A percentile compares a stretch with the other conserved stretches of the same genome.
These are phyloP conservation scores for Cochlearia excelsa DNA, from an alignment of 345 rosid species.

Conservation along the genomic window DNA sequence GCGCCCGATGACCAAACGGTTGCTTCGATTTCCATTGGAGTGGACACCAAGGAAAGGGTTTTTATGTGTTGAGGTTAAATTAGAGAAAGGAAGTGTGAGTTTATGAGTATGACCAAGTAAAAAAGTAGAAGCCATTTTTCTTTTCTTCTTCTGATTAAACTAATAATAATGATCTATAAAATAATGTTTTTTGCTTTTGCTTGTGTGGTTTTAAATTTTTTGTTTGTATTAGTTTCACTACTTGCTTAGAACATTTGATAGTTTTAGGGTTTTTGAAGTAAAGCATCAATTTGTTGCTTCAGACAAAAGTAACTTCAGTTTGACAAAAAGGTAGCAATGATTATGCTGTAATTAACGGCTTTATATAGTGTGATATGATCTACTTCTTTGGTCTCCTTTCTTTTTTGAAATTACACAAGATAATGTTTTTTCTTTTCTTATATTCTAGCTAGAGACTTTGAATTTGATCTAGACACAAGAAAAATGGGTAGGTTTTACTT, in stretches of 20 bases:
- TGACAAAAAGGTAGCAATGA: conserved; percentile 33
- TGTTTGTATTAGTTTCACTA: conserved; percentile 7
- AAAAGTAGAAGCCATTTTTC: conserved; percentile 40
- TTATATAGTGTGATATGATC: neutral
- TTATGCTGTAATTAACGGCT: neutral
- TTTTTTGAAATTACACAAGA: conserved; percentile 1
- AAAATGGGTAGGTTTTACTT: neutral
- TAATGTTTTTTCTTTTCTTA: neutral
- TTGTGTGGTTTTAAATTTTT: conserved; percentile 4
- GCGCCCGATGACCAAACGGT: conserved; percentile 18
- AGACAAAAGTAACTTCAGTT: conserved; percentile 26
- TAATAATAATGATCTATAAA: neutral
- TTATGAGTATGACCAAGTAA: conserved; percentile 32
- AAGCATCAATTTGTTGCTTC: conserved; percentile 43
- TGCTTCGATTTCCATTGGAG: conserved; percentile 4
- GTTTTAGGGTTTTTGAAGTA: conserved; percentile 37
- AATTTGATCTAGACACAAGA: neutral
- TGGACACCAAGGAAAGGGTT: conserved; percentile 24
- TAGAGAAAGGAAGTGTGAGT: conserved; percentile 18
- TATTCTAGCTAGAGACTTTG: neutral
- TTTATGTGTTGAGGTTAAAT: conserved; percentile 16
- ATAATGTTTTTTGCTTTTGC: conserved; percentile 2
- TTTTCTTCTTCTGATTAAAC: neutral
- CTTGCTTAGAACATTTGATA: conserved; percentile 8
- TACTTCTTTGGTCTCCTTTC: neutral